phyloP scores from a whole-genome alignment of 345 rosid genomes.

The Acer negundo region DNA sequence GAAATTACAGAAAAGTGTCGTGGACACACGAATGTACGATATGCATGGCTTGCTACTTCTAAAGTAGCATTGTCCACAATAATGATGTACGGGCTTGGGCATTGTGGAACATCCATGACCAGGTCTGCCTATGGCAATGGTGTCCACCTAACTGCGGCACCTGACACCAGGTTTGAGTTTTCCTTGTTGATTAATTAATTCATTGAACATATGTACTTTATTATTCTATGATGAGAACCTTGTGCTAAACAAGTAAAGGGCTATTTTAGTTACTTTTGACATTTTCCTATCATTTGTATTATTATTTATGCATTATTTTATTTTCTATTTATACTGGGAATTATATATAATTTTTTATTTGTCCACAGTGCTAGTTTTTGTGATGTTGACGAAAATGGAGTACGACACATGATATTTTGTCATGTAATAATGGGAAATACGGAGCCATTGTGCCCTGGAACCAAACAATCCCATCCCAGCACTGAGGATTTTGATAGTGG shows the following conservation, averaged over 20 bases:
- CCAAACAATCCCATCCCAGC: slow-evolving; percentile 60
- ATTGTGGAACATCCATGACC: slow-evolving; percentile 51
- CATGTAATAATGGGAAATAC: slow-evolving; percentile 89
- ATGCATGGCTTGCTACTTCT: slow-evolving; percentile 90
- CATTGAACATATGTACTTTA: neutral
- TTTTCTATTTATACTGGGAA: slow-evolving; percentile 5
- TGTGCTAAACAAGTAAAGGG: neutral
- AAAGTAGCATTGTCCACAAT: slow-evolving; percentile 46
- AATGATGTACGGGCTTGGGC: slow-evolving; percentile 64
- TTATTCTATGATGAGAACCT: neutral
- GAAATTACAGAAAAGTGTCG: slow-evolving; percentile 65
- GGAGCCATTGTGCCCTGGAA: slow-evolving; percentile 68
- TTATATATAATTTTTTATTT: slow-evolving; percentile 24
- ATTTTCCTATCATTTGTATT: slow-evolving; percentile 6
- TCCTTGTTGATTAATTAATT: neutral
- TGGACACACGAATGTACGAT: slow-evolving; percentile 76
- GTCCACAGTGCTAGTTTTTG: slow-evolving; percentile 71
- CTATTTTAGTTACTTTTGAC: neutral
- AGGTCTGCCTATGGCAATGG: slow-evolving; percentile 71
- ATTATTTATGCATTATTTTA: neutral
- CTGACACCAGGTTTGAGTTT: slow-evolving; percentile 60
- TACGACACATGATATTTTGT: slow-evolving; percentile 64
- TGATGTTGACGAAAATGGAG: slow-evolving; percentile 90
- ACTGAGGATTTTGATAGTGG: slow-evolving; percentile 76
- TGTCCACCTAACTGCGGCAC: slow-evolving; percentile 67